Evolutionary conservation across 768 basidiomycete species (phyloP), one percentile per base, ranked within the genome.

Genomic region (Scleroderma bovista): DNA sequence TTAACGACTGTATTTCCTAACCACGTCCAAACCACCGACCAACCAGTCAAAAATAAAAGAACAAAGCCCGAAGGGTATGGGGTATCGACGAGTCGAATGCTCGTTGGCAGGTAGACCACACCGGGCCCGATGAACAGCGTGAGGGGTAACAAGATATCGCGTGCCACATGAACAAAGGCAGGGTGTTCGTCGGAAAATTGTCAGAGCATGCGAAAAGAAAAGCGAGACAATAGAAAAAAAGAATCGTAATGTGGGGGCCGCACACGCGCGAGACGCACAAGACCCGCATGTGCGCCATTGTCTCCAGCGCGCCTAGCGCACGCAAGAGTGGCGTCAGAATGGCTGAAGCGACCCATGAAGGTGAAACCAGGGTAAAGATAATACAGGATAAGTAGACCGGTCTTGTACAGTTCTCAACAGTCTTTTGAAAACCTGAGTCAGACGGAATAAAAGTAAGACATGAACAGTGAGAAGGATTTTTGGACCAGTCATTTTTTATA

Each of bases 401-500:
- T 56, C 53, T 20, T 47, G 53, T 59, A 66, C 62, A 65, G 24
- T 41, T 51, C 41, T 44, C 33, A 23, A 44, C 26, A 51, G 44
- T 36, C 31, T 52, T 46, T 54, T 5, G 34, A 22, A 53, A 39
- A 55, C 52, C 55, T 38, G 26, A 43, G 41, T 26, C 41, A 42
- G 41, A 24, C 22, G 11, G 12, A 24, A 16, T 40, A 22, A 19
- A 23, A 6, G 19, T 40, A 45, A 48, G 44, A 45, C 43, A 53
- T 45, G 49, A 12, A 56, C 37, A 47, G 26, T 33, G 24, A 50
- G 45, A n/a, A 17, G 7, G 15, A 41, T 40, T 12, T 40, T 15
- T 16, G 12, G 24, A 39, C 12, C 24, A 29, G 17, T 12, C n/a
- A n/a, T 17, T 23, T 46, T 40, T 75, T 68, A 86, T 62, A 87